Evolutionary conservation across 371 early-diverging fungal genomes (phyloP), one percentile per base, ranked within the genome.

Genomic region (Zychaea mexicana): DNA sequence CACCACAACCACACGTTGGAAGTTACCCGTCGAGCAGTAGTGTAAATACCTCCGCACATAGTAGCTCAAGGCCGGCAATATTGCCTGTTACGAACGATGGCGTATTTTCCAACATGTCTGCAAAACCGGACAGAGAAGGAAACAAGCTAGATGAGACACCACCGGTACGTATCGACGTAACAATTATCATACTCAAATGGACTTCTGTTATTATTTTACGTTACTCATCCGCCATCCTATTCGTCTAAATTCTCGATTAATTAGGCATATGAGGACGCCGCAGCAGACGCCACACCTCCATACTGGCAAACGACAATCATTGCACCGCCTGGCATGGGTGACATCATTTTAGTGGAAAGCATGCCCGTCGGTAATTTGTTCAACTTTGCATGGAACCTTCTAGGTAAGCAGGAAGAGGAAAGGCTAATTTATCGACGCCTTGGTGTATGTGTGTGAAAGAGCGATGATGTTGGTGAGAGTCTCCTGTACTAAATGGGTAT

Each of bases 251-350:
- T n/a, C 22, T 24, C 46, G 49, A 17, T 17, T n/a, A 10, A 45
- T 47, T 59, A 88, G 88, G 75, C 85, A 36, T 89, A 89, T 63
- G 87, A 88, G 55, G 76, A 79, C 39, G 88, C 86, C 26, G 79
- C 82, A 7, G 72, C 81, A 30, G 90, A 89, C 74, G 73, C 85
- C 2, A 78, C 87, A 17, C 90, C 90, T 13, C 83, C 87, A 10
- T 86, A 87, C 54, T 84, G 83, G 78, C 85, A 87, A 65, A 81
- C 85, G 2, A 82, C 87, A 2, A 70, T 85, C 5, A 84, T 84
- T 64, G 74, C 85, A 21, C 83, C 87, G n/a, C 74, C 80, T 26
- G 78, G 78, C 47, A 70, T 78, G 60, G 85, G 83, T 21, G 89
- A 87, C 60, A 72, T 81, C 30, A 67, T 87, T 22, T 66, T 89